Base-by-base conservation (phyloP, 2,329 filamentous ascomycete genomes). In the Claviceps paspali region DNA sequence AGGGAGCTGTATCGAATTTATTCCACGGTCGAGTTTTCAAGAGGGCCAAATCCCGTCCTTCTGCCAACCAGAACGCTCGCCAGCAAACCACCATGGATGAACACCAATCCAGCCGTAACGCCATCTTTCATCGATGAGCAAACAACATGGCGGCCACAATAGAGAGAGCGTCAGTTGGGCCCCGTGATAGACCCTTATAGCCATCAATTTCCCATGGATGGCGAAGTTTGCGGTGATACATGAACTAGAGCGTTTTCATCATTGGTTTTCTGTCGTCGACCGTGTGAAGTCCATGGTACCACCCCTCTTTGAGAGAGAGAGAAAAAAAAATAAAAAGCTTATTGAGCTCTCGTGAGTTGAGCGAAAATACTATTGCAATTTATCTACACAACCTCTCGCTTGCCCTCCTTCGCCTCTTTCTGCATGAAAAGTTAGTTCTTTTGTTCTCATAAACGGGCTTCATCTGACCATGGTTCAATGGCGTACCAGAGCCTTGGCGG, bases 341-440 rank as follows among this genome's bases (percentile, higher is more conserved):
- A 9, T 12, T 17, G 18, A 11, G n/a, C 8, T 35, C 18, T 12
- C 24, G 26, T 15, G n/a, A n/a, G 23, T n/a, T 19, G 7, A 17
- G 11, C 3, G 12, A n/a, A 5, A 1, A 10, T 27, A 6, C 12
- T 34, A 5, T 12, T 21, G 8, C 17, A 26, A 6, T 15, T n/a
- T 2, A 11, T 32, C 55, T 76, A 94, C 69, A 82, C 86, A 53
- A 76, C 66, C 62, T 92, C 84, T 52, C 85, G 78, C 79, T 91
- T 93, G 67, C 86, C 88, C 69, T 95, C 87, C 75, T 82, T 87
- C 59, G 86, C 75, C 76, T 95, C 91, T 76, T 96, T 98, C 88
- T 93, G 64, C 64, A 54, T 37, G 30, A 15, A 4, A 34, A 46
- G 54, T 62, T 56, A 64, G 59, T 36, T 24, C 10, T 17, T 24